Percentiles rank a stretch among this genome's conserved stretches.
These are phyloP conservation scores for Yamadazyma sp. DNA, from an alignment of 805 yeast species.

Conservation along the genomic window DNA sequence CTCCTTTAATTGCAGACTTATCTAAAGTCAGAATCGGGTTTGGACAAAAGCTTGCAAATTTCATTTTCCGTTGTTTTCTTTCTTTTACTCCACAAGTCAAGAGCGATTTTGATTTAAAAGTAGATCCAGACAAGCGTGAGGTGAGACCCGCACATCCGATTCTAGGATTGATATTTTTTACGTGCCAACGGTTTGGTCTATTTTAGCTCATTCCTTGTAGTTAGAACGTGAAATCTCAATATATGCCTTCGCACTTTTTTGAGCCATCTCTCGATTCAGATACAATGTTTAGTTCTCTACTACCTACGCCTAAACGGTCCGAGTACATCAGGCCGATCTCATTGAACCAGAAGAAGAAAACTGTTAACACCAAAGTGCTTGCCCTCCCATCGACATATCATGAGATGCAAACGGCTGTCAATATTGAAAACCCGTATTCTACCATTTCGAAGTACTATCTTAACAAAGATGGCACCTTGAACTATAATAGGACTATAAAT, in stretches of 20 bases:
- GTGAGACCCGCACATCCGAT: background rate
- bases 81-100: background rate
- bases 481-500: slow-evolving; percentile 25
- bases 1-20: background rate
- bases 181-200: slow-evolving; percentile 8
- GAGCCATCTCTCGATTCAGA: no score
- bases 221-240: no score
- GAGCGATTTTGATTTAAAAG: slow-evolving; percentile 3
- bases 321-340: slow-evolving; percentile 11
- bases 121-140: slow-evolving; percentile 3
- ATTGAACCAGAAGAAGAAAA: background rate
- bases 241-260: no score
- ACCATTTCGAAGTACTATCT: slow-evolving; percentile 22
- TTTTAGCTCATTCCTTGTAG: slow-evolving; percentile 1
- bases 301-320: slow-evolving; percentile 34
- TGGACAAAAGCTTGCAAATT: slow-evolving; percentile 4
- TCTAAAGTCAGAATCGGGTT: slow-evolving; percentile 1
- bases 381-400: background rate
- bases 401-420: background rate
- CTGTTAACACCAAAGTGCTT: slow-evolving; percentile 3
- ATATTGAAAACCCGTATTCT: slow-evolving; percentile 2
- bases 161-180: background rate
- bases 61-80: background rate
- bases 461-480: slow-evolving; percentile 27
- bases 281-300: slow-evolving; percentile 34